Evolutionary conservation across 306 rosid genomes (phyloP), one percentile per base, ranked within the genome.

Genomic region (Lupinus albus): DNA sequence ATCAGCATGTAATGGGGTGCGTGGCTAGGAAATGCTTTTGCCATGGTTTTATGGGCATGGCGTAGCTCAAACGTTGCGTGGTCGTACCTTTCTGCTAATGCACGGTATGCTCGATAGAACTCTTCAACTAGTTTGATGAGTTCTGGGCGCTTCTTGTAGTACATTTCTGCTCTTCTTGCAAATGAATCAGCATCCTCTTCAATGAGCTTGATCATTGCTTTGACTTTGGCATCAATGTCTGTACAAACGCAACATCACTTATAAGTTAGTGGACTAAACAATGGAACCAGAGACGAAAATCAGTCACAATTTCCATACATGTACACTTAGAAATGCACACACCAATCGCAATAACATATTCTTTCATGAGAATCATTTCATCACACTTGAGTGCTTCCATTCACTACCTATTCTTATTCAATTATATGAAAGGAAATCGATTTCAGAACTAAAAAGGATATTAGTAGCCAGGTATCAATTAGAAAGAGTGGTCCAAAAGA

Each of bases 61-160:
- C 87, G 89, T 50, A 91, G 87, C 83, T 94, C 99, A 35, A 62
- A 95, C 52, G 92, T 94, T 67, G 99, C 99, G 82, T 90, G 91
- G 71, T 88, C 96, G 8, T 94, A 94, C 84, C 99, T 86, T 86
- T 94, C 99, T 16, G 99, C 99, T 57, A 94, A 80, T 70, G 99
- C 99, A 48, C 99, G 97, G 84, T 94, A 94, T 42, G 99, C 96
- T 70, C 97, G 87, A 82, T 94, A 88, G 85, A 94, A 88, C 84
- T 94, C 99, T 80, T 94, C 99, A 44, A 94, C 96, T 84, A 88
- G 36, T 64, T 91, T 87, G 89, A 87, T 88, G 46, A 91, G 91
- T 79, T 91, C 97, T 0, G 97, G 97, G 0, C 96, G 91, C 78
- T 91, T 91, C 82, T 88, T 88, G 56, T 88, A 91, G 81, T 91